Evolutionary conservation across 805 yeast genomes (phyloP), one percentile per base, ranked within the genome.

Genomic region (Teunomyces cretensis): DNA sequence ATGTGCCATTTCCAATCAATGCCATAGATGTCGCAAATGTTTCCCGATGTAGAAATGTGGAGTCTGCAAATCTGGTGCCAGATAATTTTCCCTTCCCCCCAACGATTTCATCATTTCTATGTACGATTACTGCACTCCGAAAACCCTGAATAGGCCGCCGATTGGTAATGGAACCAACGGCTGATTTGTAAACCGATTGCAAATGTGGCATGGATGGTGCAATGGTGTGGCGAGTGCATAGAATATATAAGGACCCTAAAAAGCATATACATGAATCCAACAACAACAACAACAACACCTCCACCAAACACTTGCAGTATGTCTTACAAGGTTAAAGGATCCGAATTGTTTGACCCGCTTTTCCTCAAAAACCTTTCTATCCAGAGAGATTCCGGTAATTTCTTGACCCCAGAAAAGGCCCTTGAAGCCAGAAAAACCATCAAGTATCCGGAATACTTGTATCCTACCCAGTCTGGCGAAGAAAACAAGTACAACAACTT

Each of bases 371-470:
- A 35, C 7, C 28, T 35, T 1, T 35, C 38, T 4, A 17, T 35
- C 22, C 28, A 35, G n/a, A 22, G 12, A 14, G 17, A n/a, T 13
- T 8, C 24, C 8, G 46, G 46, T 13, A 33, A 28, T 13, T 19
- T 12, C 24, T 13, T 40, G 27, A 19, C 39, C 2, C 44, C 39
- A 14, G 42, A 46, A 2, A 40, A 47, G 22, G 30, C 53, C 30
- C 51, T 42, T 5, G 47, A 51, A 14, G 49, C 49, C n/a, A 48
- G 47, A 28, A 49, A 46, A 11, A 35, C 17, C 26, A 41, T 57
- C 39, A 57, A 56, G 48, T 60, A 58, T 45, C 62, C 62, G 1
- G 58, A 58, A 45, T 60, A 39, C 39, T 53, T 58, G 39, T 46
- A 44, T 11, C 48, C 51, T 5, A 49, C 50, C 41, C 44, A 51